These are phyloP conservation scores for Aspergillus sp. DNA, from an alignment of 2,329 filamentous ascomycete species.

Conservation along the genomic window DNA sequence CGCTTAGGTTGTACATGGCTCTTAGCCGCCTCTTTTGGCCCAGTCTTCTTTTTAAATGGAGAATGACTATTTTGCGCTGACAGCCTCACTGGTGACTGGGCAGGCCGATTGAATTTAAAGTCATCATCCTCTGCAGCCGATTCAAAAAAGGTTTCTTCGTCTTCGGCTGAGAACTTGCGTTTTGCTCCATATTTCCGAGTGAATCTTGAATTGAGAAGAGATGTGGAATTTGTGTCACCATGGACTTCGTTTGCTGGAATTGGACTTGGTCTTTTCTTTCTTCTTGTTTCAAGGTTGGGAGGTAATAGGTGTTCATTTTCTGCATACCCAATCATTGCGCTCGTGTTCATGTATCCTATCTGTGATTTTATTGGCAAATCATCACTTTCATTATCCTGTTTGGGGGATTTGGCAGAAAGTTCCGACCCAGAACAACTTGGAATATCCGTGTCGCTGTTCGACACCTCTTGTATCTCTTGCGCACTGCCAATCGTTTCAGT, in stretches of 20 bases:
- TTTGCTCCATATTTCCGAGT: conserved; percentile 52
- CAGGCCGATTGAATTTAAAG: conserved; percentile 35
- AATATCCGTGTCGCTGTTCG: conserved; percentile 23
- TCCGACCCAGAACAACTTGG: conserved; percentile 33
- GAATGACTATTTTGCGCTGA: conserved; percentile 10
- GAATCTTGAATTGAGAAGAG: conserved; percentile 8
- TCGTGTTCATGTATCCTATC: conserved; percentile 3
- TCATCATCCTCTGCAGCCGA: conserved; percentile 28
- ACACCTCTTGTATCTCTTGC: conserved; percentile 36
- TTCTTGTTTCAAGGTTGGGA: conserved; percentile 33
- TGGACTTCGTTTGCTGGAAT: neutral
- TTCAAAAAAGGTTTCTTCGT: conserved; percentile 42
- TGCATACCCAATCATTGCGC: conserved; percentile 8
- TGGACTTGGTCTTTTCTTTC: conserved; percentile 24
- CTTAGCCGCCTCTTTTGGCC: conserved; percentile 17
- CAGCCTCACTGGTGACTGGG: conserved; percentile 17
- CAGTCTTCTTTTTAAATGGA: conserved; percentile 17
- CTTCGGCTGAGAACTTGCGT: conserved; percentile 57
- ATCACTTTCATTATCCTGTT: conserved; percentile 37
- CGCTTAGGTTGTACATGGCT: conserved; percentile 21
- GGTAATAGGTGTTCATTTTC: conserved; percentile 23
- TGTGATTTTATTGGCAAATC: conserved; percentile 15
- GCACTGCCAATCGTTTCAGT: conserved; percentile 24
- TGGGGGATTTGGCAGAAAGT: conserved; percentile 25
- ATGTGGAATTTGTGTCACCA: neutral